Evolutionary conservation across 257 asterid species (phyloP), one percentile per base, ranked within the genome.

Genomic region (Fraxinus americana): DNA sequence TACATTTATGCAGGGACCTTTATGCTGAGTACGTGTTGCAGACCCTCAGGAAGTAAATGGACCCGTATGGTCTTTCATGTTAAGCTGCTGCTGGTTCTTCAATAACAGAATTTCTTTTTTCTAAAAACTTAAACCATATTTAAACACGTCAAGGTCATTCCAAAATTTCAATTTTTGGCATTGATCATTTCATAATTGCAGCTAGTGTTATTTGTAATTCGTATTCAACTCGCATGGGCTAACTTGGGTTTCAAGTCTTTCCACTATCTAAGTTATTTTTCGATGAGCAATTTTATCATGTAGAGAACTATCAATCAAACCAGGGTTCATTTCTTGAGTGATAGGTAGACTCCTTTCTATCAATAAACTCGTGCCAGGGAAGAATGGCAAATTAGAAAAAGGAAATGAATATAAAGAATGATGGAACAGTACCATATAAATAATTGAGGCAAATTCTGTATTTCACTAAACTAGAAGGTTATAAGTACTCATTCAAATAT

Each of bases 11-110:
- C 89, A 90, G 96, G 96, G 94, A 92, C 82, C 93, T 92, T 54
- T 92, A 91, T 77, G 96, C 96, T 14, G 96, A 92, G 82, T 92
- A 92, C 88, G 83, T 91, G 71, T 32, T 92, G 85, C 89, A 85
- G 39, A 78, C 92, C 76, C 78, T 91, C 87, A 87, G 88, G 89
- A 86, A 84, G 82, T 89, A 80, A 82, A 41, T 16, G 69, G 29
- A 7, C 10, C 67, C 17, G 21, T 59, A 21, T 21, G 67, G 4
- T 30, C 34, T 30, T 30, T 30, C 34, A 30, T 30, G 34, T 30
- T 30, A 30, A 30, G 34, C 34, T 30, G 34, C 34, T 30, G 34
- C 3, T 30, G 3, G 3, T 30, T 30, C 34, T 30, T 30, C 34
- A 30, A 30, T 30, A 30, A 30, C 34, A 30, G 3, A 30, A 1